Base-by-base conservation (phyloP, 163 green algal species). In the Scenedesmus sp. region DNA sequence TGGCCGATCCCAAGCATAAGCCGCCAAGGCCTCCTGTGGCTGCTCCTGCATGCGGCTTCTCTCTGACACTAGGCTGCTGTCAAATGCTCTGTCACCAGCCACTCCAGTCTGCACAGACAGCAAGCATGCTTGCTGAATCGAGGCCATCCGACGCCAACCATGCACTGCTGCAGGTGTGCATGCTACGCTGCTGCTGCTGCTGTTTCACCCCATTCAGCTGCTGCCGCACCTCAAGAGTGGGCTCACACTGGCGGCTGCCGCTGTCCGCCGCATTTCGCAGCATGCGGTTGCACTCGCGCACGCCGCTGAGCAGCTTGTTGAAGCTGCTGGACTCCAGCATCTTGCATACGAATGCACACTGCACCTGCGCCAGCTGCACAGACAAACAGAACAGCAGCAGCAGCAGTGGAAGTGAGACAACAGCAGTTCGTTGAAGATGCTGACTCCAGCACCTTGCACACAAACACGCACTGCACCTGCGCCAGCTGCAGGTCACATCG, bases 301-400 rank as follows among this genome's bases (percentile, higher is more conserved):
- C 94, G 2, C 94, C 96, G 16, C 87, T 91, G 54, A 98, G 94
- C 90, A 98, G 94, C 82, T 95, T 96, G 60, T 94, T 95, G 92
- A 98, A 98, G 90, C 92, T 95, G 52, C 84, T 89, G 8, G 94
- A 96, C 57, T 88, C 92, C 88, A 98, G 91, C 96, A 98, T 94
- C 46, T 91, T 77, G 83, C 86, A 46, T 7, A 97, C 84, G 60
- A 97, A 95, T 56, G 82, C 82, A 2, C 93, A 92, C 92, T 98
- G 95, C 77, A 97, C 91, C 5, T n/a, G 67, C 0, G 55, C 82
- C 55, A 97, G 90, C 96, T 91, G 87, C 57, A 46, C 34, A 91
- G 8, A 9, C 16, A n/a, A 1, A 62, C 2, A 62, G 1, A 62
- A 26, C 16, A 46, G 81, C 10, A 77, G 81, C 76, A 83, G 26